A percentile compares a stretch with the other conserved stretches of the same genome.
These are phyloP conservation scores for Spatholobus suberectus DNA, from an alignment of 306 rosid genomes.

Conservation along the genomic window DNA sequence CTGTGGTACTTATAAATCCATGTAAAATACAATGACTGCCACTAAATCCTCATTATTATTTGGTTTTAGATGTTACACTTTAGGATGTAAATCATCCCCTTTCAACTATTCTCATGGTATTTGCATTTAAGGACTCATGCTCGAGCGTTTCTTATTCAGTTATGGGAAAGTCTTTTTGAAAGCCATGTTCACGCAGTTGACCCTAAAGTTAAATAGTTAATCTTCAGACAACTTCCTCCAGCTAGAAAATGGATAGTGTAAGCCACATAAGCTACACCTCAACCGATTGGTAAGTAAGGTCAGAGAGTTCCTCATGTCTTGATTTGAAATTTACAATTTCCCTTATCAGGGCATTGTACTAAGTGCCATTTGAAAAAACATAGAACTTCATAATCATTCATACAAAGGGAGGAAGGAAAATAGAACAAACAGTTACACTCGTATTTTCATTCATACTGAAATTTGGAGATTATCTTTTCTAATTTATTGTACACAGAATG, in stretches of 20 bases:
- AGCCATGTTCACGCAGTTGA: background rate
- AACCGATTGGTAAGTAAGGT: background rate
- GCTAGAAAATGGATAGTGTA: background rate
- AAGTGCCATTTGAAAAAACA: background rate
- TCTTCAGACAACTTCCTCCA: background rate
- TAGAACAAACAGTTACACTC: background rate
- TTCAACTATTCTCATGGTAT: background rate
- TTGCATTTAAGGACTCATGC: background rate
- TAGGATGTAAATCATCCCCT: background rate
- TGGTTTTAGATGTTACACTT: background rate
- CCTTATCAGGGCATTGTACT: background rate
- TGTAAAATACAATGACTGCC: background rate
- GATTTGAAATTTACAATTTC: constrained; percentile 1
- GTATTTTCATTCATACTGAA: constrained; percentile 17
- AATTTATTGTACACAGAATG: constrained; percentile 31
- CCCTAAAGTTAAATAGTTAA: background rate
- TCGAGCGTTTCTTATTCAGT: background rate
- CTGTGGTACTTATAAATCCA: background rate
- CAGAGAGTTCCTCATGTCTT: background rate
- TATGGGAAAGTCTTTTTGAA: background rate
- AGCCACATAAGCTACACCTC: background rate
- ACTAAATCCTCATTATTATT: background rate
- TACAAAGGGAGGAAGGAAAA: background rate
- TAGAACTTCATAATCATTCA: background rate
- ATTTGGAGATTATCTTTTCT: background rate